Evolutionary conservation across 2,329 filamentous ascomycete species (phyloP), one percentile per base, ranked within the genome.

Genomic region (Scorias spongiosa): DNA sequence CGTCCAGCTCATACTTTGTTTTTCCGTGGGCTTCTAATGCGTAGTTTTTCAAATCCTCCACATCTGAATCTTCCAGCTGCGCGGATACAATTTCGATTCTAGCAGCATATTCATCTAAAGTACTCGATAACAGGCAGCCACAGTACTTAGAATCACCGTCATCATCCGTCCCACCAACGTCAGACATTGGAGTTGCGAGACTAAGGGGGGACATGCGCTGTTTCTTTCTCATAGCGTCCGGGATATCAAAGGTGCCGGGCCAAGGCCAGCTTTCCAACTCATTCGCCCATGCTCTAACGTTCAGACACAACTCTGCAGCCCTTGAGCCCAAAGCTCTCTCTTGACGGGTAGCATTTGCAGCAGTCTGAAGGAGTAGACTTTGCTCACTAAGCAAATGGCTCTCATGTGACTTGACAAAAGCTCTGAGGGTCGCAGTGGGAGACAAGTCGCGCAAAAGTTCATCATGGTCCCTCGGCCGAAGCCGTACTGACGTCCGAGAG

Each of bases 11-110:
- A 39, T 63, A 64, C 39, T 57, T 61, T 44, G 55, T 66, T 54
- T 49, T 70, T 61, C 82, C 80, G 66, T 94, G 84, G 55, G 84
- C 84, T 61, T 81, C 79, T 49, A 95, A 67, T 51, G 95, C 83
- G 57, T 89, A 84, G 39, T 75, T 77, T 66, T 98, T 96, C 58
- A 98, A 79, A 50, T 93, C 86, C 56, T 96, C 84, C 34, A 93
- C 69, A 43, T 84, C 76, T 42, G 91, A 67, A 34, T 75, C 71
- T 44, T 83, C 76, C 66, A 91, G 67, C 45, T 79, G 78, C 39
- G 71, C 68, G 11, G 69, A 71, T 46, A 96, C 93, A 49, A 83
- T 75, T 43, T 84, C 80, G 10, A 93, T 69, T 34, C 88, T 76
- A 45, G 62, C 66, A 54, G 91, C 83, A 60, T 91, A 88, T 41